phyloP scores from a whole-genome alignment of 345 rosid genomes.

The Odontarrhena argentea region DNA sequence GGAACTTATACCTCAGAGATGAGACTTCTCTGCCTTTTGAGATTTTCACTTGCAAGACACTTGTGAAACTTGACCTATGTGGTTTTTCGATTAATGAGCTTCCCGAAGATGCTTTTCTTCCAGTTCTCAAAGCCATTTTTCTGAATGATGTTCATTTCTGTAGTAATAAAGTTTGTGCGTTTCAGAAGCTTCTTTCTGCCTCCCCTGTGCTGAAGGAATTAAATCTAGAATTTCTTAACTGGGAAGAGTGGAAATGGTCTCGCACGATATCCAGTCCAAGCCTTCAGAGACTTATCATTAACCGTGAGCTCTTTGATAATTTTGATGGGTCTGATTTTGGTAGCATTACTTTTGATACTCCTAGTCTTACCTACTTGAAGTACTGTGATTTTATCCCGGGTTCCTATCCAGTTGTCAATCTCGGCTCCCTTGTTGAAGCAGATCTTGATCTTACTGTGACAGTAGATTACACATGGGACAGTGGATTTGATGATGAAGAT shows the following conservation, averaged over 20 bases:
- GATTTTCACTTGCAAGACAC: too few relatives aligned
- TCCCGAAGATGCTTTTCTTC: too few relatives aligned
- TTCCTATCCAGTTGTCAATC: conserved; percentile 10
- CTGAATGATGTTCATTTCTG: too few relatives aligned
- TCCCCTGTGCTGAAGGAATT: conserved; percentile 2
- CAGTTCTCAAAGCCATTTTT: too few relatives aligned
- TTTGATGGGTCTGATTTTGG: neutral
- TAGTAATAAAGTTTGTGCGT: neutral
- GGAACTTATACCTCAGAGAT: too few relatives aligned
- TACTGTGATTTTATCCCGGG: neutral
- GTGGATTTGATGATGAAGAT: too few relatives aligned
- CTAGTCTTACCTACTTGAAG: neutral
- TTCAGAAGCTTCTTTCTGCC: conserved; percentile 3
- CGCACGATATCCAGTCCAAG: neutral
- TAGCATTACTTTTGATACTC: neutral
- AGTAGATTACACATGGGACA: too few relatives aligned
- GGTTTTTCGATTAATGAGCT: too few relatives aligned
- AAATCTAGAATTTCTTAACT: neutral
- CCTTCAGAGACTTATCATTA: conserved; percentile 1
- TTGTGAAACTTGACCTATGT: too few relatives aligned
- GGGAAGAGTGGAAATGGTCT: conserved; percentile 3
- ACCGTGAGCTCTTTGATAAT: neutral
- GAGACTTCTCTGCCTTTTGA: too few relatives aligned
- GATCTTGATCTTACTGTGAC: neutral
- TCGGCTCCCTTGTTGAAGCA: conserved; percentile 9